phyloP scores from a whole-genome alignment of 169 alveolate species.

The Eimeria nieschulzi region DNA sequence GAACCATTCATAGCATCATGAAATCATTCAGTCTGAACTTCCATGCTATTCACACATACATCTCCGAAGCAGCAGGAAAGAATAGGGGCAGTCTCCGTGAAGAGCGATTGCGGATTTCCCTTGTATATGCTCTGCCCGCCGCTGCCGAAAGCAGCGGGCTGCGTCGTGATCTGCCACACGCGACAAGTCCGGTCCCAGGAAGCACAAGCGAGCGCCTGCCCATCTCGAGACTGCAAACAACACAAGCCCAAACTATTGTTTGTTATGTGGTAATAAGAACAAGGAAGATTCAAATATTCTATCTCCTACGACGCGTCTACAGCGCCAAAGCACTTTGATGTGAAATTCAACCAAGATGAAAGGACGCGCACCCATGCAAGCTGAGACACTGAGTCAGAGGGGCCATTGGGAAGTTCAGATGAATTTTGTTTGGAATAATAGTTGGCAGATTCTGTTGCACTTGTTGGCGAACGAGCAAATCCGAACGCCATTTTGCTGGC shows the following conservation, averaged over 20 bases:
- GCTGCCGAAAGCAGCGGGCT: conserved; percentile 60
- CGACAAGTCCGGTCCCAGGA: conserved; percentile 76
- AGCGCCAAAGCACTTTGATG: background rate
- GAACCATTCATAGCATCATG: background rate
- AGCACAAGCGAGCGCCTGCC: conserved; percentile 65
- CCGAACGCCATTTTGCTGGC: conserved; percentile 46
- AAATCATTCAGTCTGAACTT: background rate
- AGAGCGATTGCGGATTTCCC: conserved; percentile 66
- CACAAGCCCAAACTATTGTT: background rate
- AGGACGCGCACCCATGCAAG: conserved; percentile 58
- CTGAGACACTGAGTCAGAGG: conserved; percentile 67
- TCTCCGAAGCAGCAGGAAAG: conserved; percentile 69
- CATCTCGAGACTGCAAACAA: conserved; percentile 55
- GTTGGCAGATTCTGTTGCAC: conserved; percentile 46
- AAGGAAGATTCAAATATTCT: background rate
- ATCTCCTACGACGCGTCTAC: background rate
- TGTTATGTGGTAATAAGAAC: background rate
- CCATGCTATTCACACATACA: conserved; percentile 32
- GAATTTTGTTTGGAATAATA: conserved; percentile 59
- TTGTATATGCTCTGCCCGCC: conserved; percentile 13
- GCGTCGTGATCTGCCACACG: conserved; percentile 69
- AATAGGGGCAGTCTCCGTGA: conserved; percentile 66
- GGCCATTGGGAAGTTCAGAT: conserved; percentile 67
- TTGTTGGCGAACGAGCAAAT: conserved; percentile 31
- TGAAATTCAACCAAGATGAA: background rate